Evolutionary conservation across 2,329 filamentous ascomycete genomes (phyloP).

Genomic region (Pestalotiopsis sp.): DNA sequence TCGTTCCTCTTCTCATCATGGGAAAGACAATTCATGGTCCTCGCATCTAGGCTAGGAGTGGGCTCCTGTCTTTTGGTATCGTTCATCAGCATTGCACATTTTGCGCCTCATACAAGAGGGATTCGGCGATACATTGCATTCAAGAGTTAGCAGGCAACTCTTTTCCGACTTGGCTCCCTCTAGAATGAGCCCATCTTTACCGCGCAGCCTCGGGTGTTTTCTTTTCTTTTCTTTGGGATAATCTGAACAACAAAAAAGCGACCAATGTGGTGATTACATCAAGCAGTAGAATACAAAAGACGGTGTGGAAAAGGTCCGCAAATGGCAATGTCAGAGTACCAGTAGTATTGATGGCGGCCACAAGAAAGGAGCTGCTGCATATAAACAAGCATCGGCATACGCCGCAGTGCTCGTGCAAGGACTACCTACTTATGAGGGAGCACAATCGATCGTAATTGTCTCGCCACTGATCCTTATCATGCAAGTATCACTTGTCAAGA

Average conservation of each 20-base stretch:
- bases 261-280: not conserved
- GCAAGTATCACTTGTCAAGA: not conserved
- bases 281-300: not conserved
- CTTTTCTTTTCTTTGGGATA: not conserved
- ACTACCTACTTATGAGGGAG: not conserved
- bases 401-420: not conserved
- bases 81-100: not conserved
- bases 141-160: not conserved
- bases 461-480: not conserved
- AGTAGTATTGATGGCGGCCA: not conserved
- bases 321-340: not conserved
- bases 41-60: not conserved
- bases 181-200: not conserved
- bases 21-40: not conserved
- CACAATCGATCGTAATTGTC: not conserved
- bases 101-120: constrained; percentile 1
- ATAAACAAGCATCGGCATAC: not conserved
- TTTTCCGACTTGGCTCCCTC: not conserved
- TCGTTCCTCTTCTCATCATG: not conserved
- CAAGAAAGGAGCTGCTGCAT: not conserved
- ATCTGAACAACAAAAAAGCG: not conserved
- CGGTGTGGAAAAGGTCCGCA: not conserved
- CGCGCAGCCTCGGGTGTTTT: not conserved
- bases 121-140: not conserved
- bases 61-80: not conserved